Percentiles rank a stretch among this genome's conserved stretches.
Evolutionary conservation across 768 basidiomycete genomes (phyloP).

Genomic region (Pisolithus tinctorius): DNA sequence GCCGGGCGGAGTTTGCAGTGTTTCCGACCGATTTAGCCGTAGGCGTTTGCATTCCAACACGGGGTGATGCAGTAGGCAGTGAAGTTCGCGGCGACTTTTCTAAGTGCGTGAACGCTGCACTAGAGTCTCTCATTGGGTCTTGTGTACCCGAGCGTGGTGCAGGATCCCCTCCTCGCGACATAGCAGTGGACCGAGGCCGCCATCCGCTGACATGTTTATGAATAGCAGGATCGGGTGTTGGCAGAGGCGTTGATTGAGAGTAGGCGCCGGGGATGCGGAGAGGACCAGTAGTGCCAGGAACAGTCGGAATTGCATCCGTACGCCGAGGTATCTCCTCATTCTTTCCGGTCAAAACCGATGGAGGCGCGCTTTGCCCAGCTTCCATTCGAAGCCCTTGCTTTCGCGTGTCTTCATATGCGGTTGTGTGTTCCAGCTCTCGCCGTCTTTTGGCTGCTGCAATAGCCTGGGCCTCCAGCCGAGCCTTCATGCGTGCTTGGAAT

Average conservation of each 20-base stretch:
- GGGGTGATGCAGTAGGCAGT: background rate
- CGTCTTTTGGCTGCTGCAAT: background rate
- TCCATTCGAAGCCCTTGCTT: background rate
- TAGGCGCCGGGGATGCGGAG: no score
- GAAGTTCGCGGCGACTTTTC: background rate
- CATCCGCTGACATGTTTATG: background rate
- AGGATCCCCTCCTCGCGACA: background rate
- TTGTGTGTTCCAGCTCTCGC: background rate
- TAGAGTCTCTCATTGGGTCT: background rate
- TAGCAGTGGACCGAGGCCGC: background rate
- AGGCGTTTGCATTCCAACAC: background rate
- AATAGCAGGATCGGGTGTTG: background rate
- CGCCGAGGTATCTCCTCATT: background rate
- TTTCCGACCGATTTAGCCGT: background rate
- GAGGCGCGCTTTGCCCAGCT: background rate
- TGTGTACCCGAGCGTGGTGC: background rate
- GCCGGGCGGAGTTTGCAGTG: background rate
- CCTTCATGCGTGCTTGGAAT: constrained; percentile 1
- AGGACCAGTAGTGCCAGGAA: background rate
- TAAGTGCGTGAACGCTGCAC: background rate
- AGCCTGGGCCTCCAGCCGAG: background rate
- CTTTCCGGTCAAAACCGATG: background rate
- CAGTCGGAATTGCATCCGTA: background rate
- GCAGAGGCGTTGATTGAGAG: background rate
- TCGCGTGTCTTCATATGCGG: background rate